These are phyloP conservation scores for Teratosphaeria viscida DNA, from an alignment of 2,329 filamentous ascomycete genomes.

Conservation along the genomic window DNA sequence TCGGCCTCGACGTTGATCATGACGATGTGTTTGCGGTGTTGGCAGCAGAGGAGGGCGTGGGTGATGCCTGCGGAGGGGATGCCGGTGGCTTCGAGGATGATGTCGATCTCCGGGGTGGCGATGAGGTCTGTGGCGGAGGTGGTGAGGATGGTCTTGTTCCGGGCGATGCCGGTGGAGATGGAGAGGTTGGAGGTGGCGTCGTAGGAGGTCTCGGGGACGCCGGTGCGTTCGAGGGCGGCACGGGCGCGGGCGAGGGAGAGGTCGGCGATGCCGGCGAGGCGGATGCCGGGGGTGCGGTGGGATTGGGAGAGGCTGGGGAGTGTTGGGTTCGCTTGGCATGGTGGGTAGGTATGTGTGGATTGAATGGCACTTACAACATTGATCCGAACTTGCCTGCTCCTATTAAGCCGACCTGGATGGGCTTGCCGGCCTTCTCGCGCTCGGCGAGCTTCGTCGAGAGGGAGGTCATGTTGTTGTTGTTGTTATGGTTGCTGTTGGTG, in stretches of 20 bases:
- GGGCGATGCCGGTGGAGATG: constrained; percentile 31
- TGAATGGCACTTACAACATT: constrained; percentile 27
- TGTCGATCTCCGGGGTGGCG: constrained; percentile 33
- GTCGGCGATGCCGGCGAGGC: constrained; percentile 36
- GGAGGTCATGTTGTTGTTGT: constrained; percentile 24
- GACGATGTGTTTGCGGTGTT: constrained; percentile 40
- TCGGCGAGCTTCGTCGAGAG: constrained; percentile 34
- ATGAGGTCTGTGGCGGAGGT: constrained; percentile 35
- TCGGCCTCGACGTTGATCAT: constrained; percentile 41
- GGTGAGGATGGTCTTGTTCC: constrained; percentile 33
- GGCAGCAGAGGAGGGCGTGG: constrained; percentile 35
- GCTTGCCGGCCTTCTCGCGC: constrained; percentile 30
- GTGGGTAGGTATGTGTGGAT: constrained; percentile 1
- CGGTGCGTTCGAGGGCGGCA: constrained; percentile 32
- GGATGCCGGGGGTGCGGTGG: constrained; percentile 33
- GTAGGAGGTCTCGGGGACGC: constrained; percentile 31
- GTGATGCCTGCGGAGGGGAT: constrained; percentile 35
- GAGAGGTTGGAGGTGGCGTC: constrained; percentile 26
- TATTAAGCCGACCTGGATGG: constrained; percentile 35
- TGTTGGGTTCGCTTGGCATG: background rate
- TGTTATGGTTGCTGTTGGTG: background rate
- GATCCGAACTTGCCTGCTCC: constrained; percentile 39
- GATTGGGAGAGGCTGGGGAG: constrained; percentile 32
- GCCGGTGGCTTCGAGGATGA: constrained; percentile 36
- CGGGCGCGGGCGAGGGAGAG: constrained; percentile 32